phyloP scores from a whole-genome alignment of 495 filamentous ascomycete species.

The Bombardia bombarda region DNA sequence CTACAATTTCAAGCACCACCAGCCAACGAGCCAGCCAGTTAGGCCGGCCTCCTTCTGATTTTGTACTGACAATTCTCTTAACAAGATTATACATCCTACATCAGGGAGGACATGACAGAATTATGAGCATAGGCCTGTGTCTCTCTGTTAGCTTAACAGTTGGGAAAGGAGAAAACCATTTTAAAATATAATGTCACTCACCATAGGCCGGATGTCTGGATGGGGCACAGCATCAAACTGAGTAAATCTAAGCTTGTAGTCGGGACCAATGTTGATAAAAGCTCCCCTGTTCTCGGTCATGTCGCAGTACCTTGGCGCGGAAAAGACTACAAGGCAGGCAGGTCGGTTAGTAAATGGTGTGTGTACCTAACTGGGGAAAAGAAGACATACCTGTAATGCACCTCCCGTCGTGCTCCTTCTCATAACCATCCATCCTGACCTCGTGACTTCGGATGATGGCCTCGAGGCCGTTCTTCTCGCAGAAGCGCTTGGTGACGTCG shows the following conservation, averaged over 20 bases:
- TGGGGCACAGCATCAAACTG: slow-evolving; percentile 96
- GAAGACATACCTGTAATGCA: slow-evolving; percentile 75
- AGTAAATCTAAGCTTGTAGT: slow-evolving; percentile 83
- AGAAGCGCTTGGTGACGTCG: slow-evolving; percentile 95
- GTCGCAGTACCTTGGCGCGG: slow-evolving; percentile 95
- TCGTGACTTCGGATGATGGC: slow-evolving; percentile 96
- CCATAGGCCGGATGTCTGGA: slow-evolving; percentile 92
- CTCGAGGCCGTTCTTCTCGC: slow-evolving; percentile 87
- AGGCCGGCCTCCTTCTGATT: not conserved
- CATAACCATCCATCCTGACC: slow-evolving; percentile 95
- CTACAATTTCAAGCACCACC: not conserved
- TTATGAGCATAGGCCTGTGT: slow-evolving; percentile 74
- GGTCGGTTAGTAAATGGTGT: slow-evolving; percentile 12
- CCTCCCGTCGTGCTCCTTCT: slow-evolving; percentile 91
- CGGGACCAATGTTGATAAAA: slow-evolving; percentile 93
- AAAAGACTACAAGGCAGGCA: slow-evolving; percentile 61
- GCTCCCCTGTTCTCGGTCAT: slow-evolving; percentile 96
- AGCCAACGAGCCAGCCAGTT: not conserved
- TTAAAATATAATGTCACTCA: slow-evolving; percentile 29
- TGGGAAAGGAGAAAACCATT: not conserved
- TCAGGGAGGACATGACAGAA: slow-evolving; percentile 57
- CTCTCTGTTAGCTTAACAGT: not conserved
- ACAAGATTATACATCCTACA: slow-evolving; percentile 20
- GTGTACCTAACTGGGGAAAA: not conserved
- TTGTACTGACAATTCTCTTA: not conserved